Percentiles rank a stretch among this genome's conserved stretches.
phyloP scores from a whole-genome alignment of 2,329 filamentous ascomycete species.

The Talaromyces sp. region DNA sequence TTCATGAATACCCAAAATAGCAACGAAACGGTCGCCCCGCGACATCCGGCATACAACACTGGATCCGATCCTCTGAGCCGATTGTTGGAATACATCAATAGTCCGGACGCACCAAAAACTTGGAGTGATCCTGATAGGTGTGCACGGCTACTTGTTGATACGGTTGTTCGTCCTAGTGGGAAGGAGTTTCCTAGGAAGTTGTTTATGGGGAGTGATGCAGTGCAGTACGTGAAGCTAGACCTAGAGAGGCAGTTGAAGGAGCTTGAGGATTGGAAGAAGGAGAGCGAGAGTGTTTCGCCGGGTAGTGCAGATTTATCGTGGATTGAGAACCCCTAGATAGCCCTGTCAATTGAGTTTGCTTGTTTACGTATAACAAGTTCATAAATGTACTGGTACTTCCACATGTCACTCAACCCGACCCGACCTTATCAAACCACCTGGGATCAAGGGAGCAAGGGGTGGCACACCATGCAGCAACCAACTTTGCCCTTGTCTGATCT shows the following conservation, averaged over 20 bases:
- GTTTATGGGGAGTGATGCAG: constrained; percentile 17
- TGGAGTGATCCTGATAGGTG: constrained; percentile 20
- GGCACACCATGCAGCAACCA: background rate
- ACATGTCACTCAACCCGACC: background rate
- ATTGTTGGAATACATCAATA: constrained; percentile 15
- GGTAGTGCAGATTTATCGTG: background rate
- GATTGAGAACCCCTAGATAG: too few relatives aligned
- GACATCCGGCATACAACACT: constrained; percentile 8
- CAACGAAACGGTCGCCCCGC: background rate
- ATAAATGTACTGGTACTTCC: background rate
- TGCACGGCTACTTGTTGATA: constrained; percentile 17
- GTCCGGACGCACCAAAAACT: constrained; percentile 6
- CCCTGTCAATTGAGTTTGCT: too few relatives aligned
- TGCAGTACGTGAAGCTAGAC: constrained; percentile 14
- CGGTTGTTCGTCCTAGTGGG: constrained; percentile 3
- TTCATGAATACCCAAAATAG: background rate
- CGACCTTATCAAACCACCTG: too few relatives aligned
- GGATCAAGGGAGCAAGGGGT: background rate
- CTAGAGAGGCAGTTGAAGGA: constrained; percentile 16
- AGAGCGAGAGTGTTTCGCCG: constrained; percentile 16
- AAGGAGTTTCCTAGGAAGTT: constrained; percentile 16
- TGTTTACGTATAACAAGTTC: too few relatives aligned
- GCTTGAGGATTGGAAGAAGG: constrained; percentile 15
- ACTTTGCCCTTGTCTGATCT: background rate
- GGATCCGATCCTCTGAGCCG: constrained; percentile 7